Conservation (phyloP, 768 basidiomycete genomes). For the Wakefieldia striispora region DNA sequence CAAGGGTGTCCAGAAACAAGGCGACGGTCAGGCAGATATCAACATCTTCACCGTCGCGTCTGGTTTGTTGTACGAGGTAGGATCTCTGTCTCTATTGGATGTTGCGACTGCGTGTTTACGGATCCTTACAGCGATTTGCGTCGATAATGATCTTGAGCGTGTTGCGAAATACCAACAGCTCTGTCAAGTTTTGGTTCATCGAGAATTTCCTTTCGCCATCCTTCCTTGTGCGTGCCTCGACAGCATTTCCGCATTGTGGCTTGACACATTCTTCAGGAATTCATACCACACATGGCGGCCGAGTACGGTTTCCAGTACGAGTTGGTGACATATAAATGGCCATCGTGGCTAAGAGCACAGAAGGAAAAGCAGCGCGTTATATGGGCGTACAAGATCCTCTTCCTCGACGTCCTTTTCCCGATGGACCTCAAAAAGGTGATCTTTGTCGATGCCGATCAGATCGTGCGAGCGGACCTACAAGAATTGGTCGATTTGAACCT, state of each 20-base stretch:
- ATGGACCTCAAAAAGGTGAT: slow-evolving; percentile 99
- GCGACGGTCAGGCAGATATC: slow-evolving; percentile 74
- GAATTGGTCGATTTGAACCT: slow-evolving; percentile 93
- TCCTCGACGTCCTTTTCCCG: slow-evolving; percentile 97
- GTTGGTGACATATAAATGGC: slow-evolving; percentile 99
- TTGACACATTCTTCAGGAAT: slow-evolving; percentile 56
- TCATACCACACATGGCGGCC: slow-evolving; percentile 88
- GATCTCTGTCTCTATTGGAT: slow-evolving; percentile 1
- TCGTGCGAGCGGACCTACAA: slow-evolving; percentile 93
- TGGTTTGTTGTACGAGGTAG: slow-evolving; percentile 91
- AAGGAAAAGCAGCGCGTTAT: slow-evolving; percentile 98
- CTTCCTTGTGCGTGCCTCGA: slow-evolving; percentile 65
- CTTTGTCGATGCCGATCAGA: slow-evolving; percentile 97
- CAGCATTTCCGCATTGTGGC: not conserved
- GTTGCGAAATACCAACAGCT: slow-evolving; percentile 87
- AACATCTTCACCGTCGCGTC: slow-evolving; percentile 99
- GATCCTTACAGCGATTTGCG: slow-evolving; percentile 72
- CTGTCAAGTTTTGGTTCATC: slow-evolving; percentile 99
- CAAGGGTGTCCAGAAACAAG: slow-evolving; percentile 24
- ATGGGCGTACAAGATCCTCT: slow-evolving; percentile 99
- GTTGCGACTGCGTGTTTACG: not conserved
- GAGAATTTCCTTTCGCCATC: slow-evolving; percentile 98
- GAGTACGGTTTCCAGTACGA: slow-evolving; percentile 96
- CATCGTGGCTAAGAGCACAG: slow-evolving; percentile 94
- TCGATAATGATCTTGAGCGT: slow-evolving; percentile 99